Percentiles rank a stretch among this genome's conserved stretches.
phyloP scores from a whole-genome alignment of 1,284 basidiomycete genomes.

The Cerioporus squamosus region DNA sequence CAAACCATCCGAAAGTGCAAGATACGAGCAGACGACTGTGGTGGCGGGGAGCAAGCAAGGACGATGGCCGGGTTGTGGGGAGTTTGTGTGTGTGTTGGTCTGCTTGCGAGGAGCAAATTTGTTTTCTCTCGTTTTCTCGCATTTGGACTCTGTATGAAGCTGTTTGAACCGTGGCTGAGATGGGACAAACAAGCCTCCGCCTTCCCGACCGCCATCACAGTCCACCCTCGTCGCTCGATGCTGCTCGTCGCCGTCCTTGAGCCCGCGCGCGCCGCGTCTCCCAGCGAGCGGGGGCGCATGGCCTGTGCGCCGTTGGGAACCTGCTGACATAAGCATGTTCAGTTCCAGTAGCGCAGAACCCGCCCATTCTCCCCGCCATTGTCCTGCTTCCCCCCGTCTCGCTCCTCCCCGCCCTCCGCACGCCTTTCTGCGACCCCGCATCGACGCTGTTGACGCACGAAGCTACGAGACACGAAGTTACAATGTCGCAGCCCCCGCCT shows the following conservation, averaged over 20 bases:
- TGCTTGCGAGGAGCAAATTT: conserved; percentile 54
- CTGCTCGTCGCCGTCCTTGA: conserved; percentile 24
- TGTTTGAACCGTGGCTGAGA: conserved; percentile 48
- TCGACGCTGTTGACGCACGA: conserved; percentile 9
- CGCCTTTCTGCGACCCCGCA: background rate
- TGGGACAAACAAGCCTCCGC: conserved; percentile 37
- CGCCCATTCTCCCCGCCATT: conserved; percentile 21
- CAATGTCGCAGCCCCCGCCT: conserved; percentile 40
- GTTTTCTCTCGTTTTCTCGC: conserved; percentile 75
- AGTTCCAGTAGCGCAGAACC: conserved; percentile 26
- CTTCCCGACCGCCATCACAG: conserved; percentile 19
- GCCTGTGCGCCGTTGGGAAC: conserved; percentile 39
- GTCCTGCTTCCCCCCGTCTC: conserved; percentile 11
- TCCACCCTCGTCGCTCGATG: conserved; percentile 24
- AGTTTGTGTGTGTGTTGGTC: conserved; percentile 67
- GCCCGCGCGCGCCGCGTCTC: conserved; percentile 11
- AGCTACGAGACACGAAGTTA: background rate
- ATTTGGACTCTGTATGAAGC: conserved; percentile 68
- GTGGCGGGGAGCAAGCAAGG: background rate
- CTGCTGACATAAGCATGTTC: conserved; percentile 39
- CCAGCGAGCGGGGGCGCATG: conserved; percentile 20
- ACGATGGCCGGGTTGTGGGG: conserved; percentile 29
- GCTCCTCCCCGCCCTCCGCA: conserved; percentile 12
- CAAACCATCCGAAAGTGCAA: background rate
- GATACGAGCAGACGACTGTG: background rate